Percentiles rank a stretch among this genome's conserved stretches.
Evolutionary conservation across 2,329 filamentous ascomycete species (phyloP).

Genomic region (Neopestalotiopsis clavispora): DNA sequence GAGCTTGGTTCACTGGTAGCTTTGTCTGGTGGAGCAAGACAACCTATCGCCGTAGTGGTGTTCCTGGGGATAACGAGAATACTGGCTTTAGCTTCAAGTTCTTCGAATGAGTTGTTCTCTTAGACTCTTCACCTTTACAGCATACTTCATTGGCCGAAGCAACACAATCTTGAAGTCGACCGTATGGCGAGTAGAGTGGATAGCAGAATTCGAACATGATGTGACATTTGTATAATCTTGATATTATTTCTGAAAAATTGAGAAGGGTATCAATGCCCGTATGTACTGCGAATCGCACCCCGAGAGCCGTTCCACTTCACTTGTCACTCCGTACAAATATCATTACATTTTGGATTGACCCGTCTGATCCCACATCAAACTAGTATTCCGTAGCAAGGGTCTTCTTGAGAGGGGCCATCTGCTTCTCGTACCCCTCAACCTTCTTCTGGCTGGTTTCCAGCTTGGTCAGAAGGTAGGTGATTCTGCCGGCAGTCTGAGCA

Average conservation of each 20-base stretch:
- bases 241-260: constrained; percentile 2
- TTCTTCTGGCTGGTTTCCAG: constrained; percentile 75
- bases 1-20: constrained; percentile 26
- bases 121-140: too few species aligned
- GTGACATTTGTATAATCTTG: neutral
- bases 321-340: neutral
- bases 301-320: neutral
- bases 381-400: constrained; percentile 52
- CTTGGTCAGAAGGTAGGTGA: constrained; percentile 77
- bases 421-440: constrained; percentile 74
- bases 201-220: too few species aligned
- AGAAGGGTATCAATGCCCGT: constrained; percentile 22
- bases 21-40: constrained; percentile 27
- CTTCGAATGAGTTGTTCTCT: constrained; percentile 18
- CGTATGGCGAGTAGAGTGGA: too few species aligned
- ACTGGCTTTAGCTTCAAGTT: constrained; percentile 27
- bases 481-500: constrained; percentile 66
- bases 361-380: neutral
- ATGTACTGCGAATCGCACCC: constrained; percentile 6
- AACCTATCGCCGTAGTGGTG: constrained; percentile 24
- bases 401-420: constrained; percentile 76
- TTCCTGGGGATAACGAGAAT: constrained; percentile 24
- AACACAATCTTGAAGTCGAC: too few species aligned
- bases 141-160: too few species aligned
- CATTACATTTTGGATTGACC: neutral